A percentile compares a stretch with the other conserved stretches of the same genome.
Conservation (phyloP, 2,329 filamentous ascomycete species). For the Aspergillus amoenus region DNA sequence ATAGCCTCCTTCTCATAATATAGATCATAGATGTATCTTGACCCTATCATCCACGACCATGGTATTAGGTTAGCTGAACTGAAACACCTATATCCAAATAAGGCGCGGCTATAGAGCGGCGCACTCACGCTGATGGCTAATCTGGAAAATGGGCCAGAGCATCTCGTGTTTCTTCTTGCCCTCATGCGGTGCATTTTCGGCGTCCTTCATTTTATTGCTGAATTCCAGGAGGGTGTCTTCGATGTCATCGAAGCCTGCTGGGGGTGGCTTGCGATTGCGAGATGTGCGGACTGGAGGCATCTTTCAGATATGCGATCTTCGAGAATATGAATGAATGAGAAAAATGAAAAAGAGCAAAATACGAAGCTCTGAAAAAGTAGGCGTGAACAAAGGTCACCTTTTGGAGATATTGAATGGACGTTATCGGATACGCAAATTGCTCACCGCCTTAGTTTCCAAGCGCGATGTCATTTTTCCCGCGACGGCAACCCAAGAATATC, state of each 20-base stretch:
- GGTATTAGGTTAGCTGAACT: constrained; percentile 1
- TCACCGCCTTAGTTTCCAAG: background rate
- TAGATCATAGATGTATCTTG: constrained; percentile 91
- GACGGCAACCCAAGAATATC: background rate
- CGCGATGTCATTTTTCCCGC: background rate
- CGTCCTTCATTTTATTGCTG: constrained; percentile 70
- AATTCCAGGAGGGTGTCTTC: constrained; percentile 69
- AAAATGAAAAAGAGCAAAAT: background rate
- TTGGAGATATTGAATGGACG: background rate
- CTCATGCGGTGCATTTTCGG: constrained; percentile 80
- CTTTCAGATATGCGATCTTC: constrained; percentile 1
- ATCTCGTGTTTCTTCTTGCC: constrained; percentile 86
- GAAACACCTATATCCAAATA: background rate
- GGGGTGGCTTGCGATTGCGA: constrained; percentile 62
- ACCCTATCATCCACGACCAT: constrained; percentile 43
- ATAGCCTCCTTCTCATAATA: constrained; percentile 99
- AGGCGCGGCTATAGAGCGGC: background rate
- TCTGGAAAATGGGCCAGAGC: constrained; percentile 97
- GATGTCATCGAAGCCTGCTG: constrained; percentile 66
- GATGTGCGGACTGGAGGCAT: constrained; percentile 64
- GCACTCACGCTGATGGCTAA: constrained; percentile 78
- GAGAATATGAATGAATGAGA: background rate
- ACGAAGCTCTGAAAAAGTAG: background rate
- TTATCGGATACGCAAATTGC: background rate
- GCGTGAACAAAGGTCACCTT: background rate